These are phyloP conservation scores for Thelonectria blattea DNA, from an alignment of 2,329 filamentous ascomycete genomes.

Conservation along the genomic window DNA sequence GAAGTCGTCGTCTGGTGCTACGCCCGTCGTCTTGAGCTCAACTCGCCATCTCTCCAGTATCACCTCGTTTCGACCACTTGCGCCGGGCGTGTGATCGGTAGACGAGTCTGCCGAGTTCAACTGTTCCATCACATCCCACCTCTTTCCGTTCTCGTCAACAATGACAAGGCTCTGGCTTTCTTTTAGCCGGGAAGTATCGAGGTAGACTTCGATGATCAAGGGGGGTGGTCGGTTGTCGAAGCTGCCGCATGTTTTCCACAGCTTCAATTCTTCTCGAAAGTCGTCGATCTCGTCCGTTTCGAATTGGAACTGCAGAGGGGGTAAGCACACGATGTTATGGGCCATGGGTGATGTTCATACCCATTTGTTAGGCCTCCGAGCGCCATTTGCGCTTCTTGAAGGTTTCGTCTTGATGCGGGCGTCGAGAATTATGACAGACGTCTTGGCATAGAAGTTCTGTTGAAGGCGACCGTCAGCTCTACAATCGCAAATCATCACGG, in stretches of 20 bases:
- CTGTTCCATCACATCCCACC: conserved; percentile 89
- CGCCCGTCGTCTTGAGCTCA: conserved; percentile 65
- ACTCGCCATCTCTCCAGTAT: conserved; percentile 91
- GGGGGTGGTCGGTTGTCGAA: conserved; percentile 79
- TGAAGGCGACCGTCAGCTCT: conserved; percentile 19
- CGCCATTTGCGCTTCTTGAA: conserved; percentile 48
- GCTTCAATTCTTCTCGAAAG: conserved; percentile 78
- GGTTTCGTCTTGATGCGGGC: conserved; percentile 75
- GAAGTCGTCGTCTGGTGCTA: conserved; percentile 65
- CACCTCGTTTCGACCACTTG: conserved; percentile 66
- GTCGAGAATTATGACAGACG: conserved; percentile 81
- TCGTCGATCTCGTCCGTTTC: conserved; percentile 92
- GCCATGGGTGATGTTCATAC: conserved; percentile 56
- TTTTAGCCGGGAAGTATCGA: conserved; percentile 80
- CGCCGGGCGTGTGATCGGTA: conserved; percentile 52
- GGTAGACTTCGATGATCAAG: conserved; percentile 87
- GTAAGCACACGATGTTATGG: conserved; percentile 19
- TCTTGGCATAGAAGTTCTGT: conserved; percentile 91
- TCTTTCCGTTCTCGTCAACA: conserved; percentile 86
- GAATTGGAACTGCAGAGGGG: conserved; percentile 78
- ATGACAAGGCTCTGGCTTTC: conserved; percentile 87
- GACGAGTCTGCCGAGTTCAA: conserved; percentile 68
- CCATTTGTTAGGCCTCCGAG: conserved; percentile 81
- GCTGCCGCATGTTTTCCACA: conserved; percentile 83
- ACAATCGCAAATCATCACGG: background rate